phyloP scores from a whole-genome alignment of 345 rosid species.

The Eucalyptus camaldulensis region DNA sequence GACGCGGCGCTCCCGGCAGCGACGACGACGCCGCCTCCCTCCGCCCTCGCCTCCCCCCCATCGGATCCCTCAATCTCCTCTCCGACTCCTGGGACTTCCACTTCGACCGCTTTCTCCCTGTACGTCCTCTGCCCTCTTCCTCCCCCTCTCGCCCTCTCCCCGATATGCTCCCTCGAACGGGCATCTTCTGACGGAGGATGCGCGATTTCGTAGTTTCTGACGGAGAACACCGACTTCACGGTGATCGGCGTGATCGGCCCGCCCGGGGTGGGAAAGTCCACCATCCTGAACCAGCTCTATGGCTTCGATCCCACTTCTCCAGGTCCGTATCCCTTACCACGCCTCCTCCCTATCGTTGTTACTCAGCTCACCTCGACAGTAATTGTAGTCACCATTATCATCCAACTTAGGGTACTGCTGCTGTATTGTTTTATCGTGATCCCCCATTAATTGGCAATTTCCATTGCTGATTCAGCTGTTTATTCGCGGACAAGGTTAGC shows the following conservation, averaged over 20 bases:
- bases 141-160: neutral
- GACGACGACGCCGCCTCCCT: conserved; percentile 45
- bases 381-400: neutral
- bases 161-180: neutral
- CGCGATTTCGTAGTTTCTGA: conserved; percentile 46
- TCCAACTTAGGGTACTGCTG: neutral
- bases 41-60: conserved; percentile 56
- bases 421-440: neutral
- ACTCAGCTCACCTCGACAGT: neutral
- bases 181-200: neutral
- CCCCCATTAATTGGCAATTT: neutral
- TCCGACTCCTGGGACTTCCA: conserved; percentile 89
- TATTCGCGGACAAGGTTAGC: neutral
- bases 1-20: conserved; percentile 30
- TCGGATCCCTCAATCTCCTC: conserved; percentile 63
- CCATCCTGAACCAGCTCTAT: conserved; percentile 72
- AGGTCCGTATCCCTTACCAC: conserved; percentile 17
- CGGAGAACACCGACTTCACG: conserved; percentile 75
- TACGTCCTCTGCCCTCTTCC: conserved; percentile 1
- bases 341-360: neutral
- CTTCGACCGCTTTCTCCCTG: conserved; percentile 78
- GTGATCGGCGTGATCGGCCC: conserved; percentile 82
- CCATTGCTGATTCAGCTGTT: neutral
- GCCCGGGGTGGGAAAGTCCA: conserved; percentile 72
- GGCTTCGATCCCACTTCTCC: conserved; percentile 62